Conservation (phyloP, 2,329 filamentous ascomycete genomes). For the Aspergillus candidus region DNA sequence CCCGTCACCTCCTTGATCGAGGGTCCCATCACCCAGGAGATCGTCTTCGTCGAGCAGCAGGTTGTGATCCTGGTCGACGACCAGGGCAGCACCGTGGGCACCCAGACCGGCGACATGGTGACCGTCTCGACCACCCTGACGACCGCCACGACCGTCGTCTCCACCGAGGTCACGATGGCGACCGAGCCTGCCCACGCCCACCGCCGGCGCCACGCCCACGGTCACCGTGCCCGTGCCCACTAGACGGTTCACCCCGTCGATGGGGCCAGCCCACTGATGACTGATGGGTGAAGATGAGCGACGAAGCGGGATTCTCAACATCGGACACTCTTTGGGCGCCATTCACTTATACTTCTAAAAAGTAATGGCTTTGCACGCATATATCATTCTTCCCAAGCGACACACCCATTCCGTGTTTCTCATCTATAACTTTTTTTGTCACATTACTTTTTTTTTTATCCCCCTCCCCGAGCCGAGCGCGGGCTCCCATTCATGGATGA, state of each 20-base stretch:
- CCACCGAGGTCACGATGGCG: conserved; percentile 19
- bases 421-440: too few species aligned
- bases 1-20: conserved; percentile 20
- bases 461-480: too few species aligned
- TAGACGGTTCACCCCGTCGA: not conserved
- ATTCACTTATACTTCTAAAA: not conserved
- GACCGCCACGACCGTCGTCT: conserved; percentile 18
- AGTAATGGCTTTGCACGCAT: not conserved
- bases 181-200: conserved; percentile 16
- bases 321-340: not conserved
- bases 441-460: too few species aligned
- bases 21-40: conserved; percentile 19
- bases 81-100: conserved; percentile 20
- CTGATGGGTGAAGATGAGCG: not conserved
- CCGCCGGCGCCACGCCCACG: conserved; percentile 21
- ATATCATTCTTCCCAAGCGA: not conserved
- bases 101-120: conserved; percentile 17
- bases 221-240: conserved; percentile 3
- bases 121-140: conserved; percentile 21
- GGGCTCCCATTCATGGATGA: not conserved
- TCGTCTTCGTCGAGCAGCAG: conserved; percentile 27
- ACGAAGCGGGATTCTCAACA: not conserved
- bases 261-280: not conserved
- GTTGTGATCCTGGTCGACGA: conserved; percentile 24
- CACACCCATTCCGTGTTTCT: too few species aligned